Percentiles rank a stretch among this genome's conserved stretches.
Conservation (phyloP, 768 basidiomycete species). For the Auricularia sp. region DNA sequence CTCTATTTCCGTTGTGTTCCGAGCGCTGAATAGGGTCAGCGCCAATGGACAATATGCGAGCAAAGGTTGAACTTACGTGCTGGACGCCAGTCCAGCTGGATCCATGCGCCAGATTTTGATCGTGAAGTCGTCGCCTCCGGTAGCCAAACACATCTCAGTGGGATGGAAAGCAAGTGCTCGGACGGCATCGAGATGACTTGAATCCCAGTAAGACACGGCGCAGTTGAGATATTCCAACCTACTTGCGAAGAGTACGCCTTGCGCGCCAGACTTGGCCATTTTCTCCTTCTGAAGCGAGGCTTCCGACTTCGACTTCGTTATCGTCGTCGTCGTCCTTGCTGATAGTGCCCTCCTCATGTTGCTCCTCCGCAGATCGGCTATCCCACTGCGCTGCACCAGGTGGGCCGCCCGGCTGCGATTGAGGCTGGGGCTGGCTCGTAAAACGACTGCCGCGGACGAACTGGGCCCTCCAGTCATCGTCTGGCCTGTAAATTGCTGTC, state of each 20-base stretch:
- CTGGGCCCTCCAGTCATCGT: conserved; percentile 78
- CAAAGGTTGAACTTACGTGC: conserved; percentile 47
- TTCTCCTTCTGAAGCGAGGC: conserved; percentile 56
- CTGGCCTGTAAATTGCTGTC: conserved; percentile 83
- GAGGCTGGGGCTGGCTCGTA: background rate
- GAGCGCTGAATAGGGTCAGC: conserved; percentile 35
- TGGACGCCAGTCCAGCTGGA: conserved; percentile 59
- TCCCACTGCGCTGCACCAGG: conserved; percentile 42
- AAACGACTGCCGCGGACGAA: conserved; percentile 15
- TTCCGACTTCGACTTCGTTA: conserved; percentile 49
- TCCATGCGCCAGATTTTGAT: conserved; percentile 96
- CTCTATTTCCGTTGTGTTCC: conserved; percentile 77
- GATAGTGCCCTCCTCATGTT: conserved; percentile 32
- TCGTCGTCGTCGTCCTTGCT: conserved; percentile 62
- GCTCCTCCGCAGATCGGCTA: conserved; percentile 44
- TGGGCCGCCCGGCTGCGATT: conserved; percentile 13
- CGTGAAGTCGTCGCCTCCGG: conserved; percentile 89
- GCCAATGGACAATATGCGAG: background rate
- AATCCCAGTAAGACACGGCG: conserved; percentile 1
- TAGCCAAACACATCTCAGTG: conserved; percentile 75
- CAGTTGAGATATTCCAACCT: conserved; percentile 24
- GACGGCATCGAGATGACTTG: conserved; percentile 87
- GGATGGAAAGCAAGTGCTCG: conserved; percentile 87
- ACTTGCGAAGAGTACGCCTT: conserved; percentile 84
- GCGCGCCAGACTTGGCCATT: conserved; percentile 73